phyloP scores from a whole-genome alignment of 306 rosid genomes.

The Fagus sylvatica region DNA sequence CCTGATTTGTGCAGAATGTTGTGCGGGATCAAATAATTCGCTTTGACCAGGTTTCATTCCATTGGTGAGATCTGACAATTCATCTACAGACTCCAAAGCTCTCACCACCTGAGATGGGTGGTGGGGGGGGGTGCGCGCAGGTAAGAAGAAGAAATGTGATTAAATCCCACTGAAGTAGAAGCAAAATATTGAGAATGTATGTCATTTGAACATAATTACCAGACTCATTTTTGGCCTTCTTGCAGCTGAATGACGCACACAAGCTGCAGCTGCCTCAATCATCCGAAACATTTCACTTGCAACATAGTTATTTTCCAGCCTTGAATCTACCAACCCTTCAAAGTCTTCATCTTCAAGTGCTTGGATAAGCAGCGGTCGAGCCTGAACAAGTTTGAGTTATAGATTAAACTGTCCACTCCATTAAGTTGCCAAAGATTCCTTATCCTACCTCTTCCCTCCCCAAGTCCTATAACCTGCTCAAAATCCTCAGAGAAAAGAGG shows the following conservation, averaged over 20 bases:
- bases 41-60: slow-evolving; percentile 97
- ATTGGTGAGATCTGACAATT: slow-evolving; percentile 66
- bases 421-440: too few relatives aligned
- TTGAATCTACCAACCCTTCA: slow-evolving; percentile 65
- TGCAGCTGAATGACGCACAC: slow-evolving; percentile 78
- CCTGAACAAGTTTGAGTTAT: slow-evolving; percentile 50
- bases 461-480: background rate
- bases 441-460: too few relatives aligned
- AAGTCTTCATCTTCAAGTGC: slow-evolving; percentile 67
- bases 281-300: slow-evolving; percentile 72
- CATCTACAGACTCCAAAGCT: slow-evolving; percentile 82
- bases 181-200: background rate
- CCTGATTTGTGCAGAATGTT: slow-evolving; percentile 80
- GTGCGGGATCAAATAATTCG: slow-evolving; percentile 57
- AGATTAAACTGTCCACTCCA: slow-evolving; percentile 5
- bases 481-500: background rate
- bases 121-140: too few relatives aligned
- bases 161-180: slow-evolving; percentile 10
- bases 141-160: slow-evolving; percentile 1
- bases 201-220: slow-evolving; percentile 42
- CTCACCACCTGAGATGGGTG: slow-evolving; percentile 65
- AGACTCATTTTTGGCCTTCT: slow-evolving; percentile 90
- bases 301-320: slow-evolving; percentile 59
- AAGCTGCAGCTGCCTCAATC: slow-evolving; percentile 96
- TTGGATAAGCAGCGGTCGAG: slow-evolving; percentile 69